phyloP scores from a whole-genome alignment of 805 yeast species.

The Cyberlindnera euphorbiiphila region DNA sequence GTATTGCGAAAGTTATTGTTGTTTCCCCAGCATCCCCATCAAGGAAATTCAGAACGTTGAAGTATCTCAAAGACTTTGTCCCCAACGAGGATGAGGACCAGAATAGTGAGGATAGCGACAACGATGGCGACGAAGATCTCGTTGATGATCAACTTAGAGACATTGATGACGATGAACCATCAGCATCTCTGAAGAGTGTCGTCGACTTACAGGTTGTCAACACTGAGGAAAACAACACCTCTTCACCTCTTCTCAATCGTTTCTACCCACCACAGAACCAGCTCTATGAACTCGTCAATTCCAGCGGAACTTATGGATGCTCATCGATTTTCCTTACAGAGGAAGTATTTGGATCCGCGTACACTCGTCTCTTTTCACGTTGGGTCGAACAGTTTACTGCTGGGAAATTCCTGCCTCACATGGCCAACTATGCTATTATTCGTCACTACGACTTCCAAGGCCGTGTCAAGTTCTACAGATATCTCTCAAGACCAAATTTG shows the following conservation, averaged over 20 bases:
- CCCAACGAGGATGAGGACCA: slow-evolving; percentile 29
- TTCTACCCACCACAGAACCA: slow-evolving; percentile 66
- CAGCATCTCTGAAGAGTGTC: slow-evolving; percentile 16
- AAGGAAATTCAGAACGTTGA: slow-evolving; percentile 45
- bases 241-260: slow-evolving; percentile 37
- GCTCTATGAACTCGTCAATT: slow-evolving; percentile 44
- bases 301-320: slow-evolving; percentile 46
- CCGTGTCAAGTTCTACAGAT: slow-evolving; percentile 66
- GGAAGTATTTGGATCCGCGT: slow-evolving; percentile 50
- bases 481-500: slow-evolving; percentile 45
- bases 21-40: slow-evolving; percentile 42
- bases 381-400: slow-evolving; percentile 44
- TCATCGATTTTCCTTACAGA: slow-evolving; percentile 53
- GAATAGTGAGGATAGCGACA: slow-evolving; percentile 30
- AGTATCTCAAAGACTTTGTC: slow-evolving; percentile 39
- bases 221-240: slow-evolving; percentile 9
- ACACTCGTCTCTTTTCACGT: slow-evolving; percentile 47
- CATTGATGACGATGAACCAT: slow-evolving; percentile 21
- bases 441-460: slow-evolving; percentile 72
- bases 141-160: slow-evolving; percentile 28
- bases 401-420: slow-evolving; percentile 30
- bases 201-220: slow-evolving; percentile 20
- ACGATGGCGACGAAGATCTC: slow-evolving; percentile 31
- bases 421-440: slow-evolving; percentile 40
- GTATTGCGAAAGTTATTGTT: slow-evolving; percentile 49